Evolutionary conservation across 179 eudicot genomes (phyloP).

Genomic region (Actinidia polygama): DNA sequence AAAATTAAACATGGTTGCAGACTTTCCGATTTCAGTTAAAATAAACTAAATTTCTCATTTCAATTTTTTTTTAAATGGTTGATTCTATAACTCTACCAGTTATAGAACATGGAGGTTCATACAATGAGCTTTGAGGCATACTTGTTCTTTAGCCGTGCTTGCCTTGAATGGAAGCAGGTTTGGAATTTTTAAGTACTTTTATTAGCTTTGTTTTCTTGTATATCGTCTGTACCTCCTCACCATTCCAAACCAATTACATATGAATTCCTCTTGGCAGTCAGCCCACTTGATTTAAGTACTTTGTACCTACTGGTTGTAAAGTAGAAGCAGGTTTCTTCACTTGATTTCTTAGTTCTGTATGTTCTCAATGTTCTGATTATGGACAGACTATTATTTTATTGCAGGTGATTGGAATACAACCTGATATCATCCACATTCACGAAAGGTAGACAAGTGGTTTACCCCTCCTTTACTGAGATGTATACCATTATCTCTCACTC

Average conservation of each 20-base stretch:
- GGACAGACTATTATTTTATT: conserved; percentile 15
- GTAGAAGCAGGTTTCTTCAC: background rate
- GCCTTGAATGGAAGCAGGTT: conserved; percentile 97
- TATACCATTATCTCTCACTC: conserved; percentile 76
- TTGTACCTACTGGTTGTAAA: background rate
- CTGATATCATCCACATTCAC: conserved; percentile 90
- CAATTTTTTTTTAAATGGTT: no score
- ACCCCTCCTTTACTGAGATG: conserved; percentile 87
- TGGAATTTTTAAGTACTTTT: conserved; percentile 17
- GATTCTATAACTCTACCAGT: no score
- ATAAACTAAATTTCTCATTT: no score
- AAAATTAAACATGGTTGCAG: no score
- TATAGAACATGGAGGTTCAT: conserved; percentile 91
- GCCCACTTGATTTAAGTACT: background rate
- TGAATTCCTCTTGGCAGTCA: conserved; percentile 1
- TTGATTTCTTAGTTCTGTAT: background rate
- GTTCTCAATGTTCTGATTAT: background rate
- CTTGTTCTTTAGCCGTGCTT: conserved; percentile 83
- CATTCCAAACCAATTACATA: background rate
- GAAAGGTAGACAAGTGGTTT: conserved; percentile 90
- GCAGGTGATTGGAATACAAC: conserved; percentile 74
- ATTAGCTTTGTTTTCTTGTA: conserved; percentile 9
- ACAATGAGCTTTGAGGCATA: conserved; percentile 87
- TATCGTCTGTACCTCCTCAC: background rate
- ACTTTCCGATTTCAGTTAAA: no score